phyloP scores from a whole-genome alignment of 23 red algal genomes.

The Gracilaria vermiculophylla region DNA sequence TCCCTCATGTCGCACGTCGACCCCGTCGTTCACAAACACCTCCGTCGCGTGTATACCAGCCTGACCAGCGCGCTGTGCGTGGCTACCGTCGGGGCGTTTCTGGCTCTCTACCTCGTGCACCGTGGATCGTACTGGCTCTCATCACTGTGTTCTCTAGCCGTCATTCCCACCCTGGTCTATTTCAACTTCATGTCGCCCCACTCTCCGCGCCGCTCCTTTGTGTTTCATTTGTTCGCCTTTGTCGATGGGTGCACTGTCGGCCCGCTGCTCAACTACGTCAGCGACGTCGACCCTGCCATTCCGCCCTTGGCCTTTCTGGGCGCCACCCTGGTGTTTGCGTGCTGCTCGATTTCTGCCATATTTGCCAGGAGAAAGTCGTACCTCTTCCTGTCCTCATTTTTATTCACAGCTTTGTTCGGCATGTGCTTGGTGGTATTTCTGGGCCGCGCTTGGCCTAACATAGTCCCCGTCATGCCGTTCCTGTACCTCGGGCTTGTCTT shows the following conservation, averaged over 20 bases:
- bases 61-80: constrained; percentile 14
- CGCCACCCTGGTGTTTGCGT: constrained; percentile 68
- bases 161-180: constrained; percentile 18
- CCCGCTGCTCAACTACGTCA: constrained; percentile 49
- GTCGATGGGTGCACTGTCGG: constrained; percentile 11
- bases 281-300: constrained; percentile 54
- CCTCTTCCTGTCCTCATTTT: constrained; percentile 69
- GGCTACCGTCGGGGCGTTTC: constrained; percentile 16
- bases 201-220: background rate
- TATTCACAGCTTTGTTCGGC: constrained; percentile 61
- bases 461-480: constrained; percentile 5
- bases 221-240: constrained; percentile 44
- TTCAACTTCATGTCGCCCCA: constrained; percentile 3
- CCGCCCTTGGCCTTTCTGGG: constrained; percentile 46
- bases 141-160: background rate
- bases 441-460: background rate
- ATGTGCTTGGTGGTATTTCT: constrained; percentile 54
- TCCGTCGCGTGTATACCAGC: constrained; percentile 41
- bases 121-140: background rate
- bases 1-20: constrained; percentile 26
- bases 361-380: constrained; percentile 69
- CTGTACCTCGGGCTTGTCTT: constrained; percentile 84
- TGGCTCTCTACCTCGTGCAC: background rate
- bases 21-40: constrained; percentile 44
- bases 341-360: constrained; percentile 71